phyloP scores from a whole-genome alignment of 2,329 filamentous ascomycete genomes.

The Teratosphaeriaceae sp. region DNA sequence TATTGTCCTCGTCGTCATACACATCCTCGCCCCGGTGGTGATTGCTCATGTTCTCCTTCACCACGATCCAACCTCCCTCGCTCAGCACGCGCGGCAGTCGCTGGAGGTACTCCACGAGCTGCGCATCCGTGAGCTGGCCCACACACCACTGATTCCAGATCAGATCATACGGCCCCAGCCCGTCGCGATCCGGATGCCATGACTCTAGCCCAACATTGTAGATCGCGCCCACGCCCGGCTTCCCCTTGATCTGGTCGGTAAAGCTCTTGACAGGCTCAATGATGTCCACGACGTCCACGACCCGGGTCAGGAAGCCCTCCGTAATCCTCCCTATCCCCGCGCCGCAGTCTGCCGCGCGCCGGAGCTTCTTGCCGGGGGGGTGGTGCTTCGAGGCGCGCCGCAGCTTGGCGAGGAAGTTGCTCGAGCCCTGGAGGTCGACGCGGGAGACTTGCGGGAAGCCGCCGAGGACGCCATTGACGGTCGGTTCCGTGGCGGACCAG shows the following conservation, averaged over 20 bases:
- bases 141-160: conserved; percentile 92
- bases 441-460: conserved; percentile 62
- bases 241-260: conserved; percentile 51
- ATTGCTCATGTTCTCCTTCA: conserved; percentile 74
- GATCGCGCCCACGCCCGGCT: conserved; percentile 53
- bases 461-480: conserved; percentile 72
- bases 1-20: conserved; percentile 70
- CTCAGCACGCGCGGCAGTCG: conserved; percentile 50
- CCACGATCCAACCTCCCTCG: conserved; percentile 52
- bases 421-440: conserved; percentile 64
- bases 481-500: conserved; percentile 47
- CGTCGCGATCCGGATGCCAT: conserved; percentile 47
- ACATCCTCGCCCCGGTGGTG: conserved; percentile 51
- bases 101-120: conserved; percentile 61
- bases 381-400: conserved; percentile 34
- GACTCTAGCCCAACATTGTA: conserved; percentile 68
- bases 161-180: conserved; percentile 57
- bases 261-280: conserved; percentile 83
- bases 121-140: conserved; percentile 68
- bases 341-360: conserved; percentile 52
- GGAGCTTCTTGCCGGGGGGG: conserved; percentile 24
- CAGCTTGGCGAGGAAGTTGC: conserved; percentile 63
- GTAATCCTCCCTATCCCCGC: conserved; percentile 79
- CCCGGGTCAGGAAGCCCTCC: conserved; percentile 62
- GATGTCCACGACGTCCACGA: conserved; percentile 69